Evolutionary conservation across 257 asterid species (phyloP).

Genomic region (Capsicum rhomboideum): DNA sequence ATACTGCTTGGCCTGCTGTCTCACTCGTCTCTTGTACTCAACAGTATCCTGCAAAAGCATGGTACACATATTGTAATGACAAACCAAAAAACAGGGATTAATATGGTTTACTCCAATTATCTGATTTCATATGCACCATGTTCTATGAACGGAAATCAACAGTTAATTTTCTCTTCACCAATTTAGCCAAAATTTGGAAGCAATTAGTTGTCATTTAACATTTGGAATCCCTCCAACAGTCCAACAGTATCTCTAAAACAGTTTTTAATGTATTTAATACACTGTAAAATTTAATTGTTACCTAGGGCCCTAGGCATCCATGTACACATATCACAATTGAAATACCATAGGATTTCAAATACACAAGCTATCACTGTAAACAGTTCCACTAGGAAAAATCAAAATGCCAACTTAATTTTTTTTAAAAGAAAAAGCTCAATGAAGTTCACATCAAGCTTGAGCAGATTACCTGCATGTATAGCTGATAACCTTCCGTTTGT

Average conservation of each 20-base stretch:
- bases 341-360: not conserved
- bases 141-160: not conserved
- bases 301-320: not conserved
- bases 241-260: not conserved
- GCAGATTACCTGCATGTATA: not conserved
- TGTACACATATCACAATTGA: not conserved
- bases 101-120: not conserved
- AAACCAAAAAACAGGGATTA: not conserved
- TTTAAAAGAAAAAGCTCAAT: not conserved
- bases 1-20: conserved; percentile 32
- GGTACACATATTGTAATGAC: not conserved
- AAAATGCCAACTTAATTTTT: not conserved
- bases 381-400: not conserved
- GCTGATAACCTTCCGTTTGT: not conserved
- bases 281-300: not conserved
- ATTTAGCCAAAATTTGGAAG: not conserved
- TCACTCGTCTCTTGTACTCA: conserved; percentile 30
- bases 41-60: conserved; percentile 20
- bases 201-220: not conserved
- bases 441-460: not conserved
- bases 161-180: not conserved
- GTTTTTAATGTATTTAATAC: not conserved
- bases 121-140: not conserved
- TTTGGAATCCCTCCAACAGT: not conserved
- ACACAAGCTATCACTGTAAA: not conserved